Percentiles rank a stretch among this genome's conserved stretches.
These are phyloP conservation scores for Colletotrichum tropicicola DNA, from an alignment of 2,329 filamentous ascomycete genomes.

Conservation along the genomic window DNA sequence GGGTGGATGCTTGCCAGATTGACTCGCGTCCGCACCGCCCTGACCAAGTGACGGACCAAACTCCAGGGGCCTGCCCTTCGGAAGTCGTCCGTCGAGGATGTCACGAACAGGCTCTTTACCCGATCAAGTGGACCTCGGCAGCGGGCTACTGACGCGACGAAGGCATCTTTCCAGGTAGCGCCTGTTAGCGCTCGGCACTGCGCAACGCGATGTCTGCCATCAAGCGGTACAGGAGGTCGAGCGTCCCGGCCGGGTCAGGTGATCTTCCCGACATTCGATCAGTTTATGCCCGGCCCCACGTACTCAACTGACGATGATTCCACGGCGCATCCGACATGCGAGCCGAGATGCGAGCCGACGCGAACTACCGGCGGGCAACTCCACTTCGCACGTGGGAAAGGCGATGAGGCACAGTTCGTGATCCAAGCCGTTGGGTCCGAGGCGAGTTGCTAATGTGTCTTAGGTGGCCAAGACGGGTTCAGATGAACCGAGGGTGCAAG, in stretches of 20 bases:
- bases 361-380: not conserved
- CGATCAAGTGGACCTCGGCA: slow-evolving; percentile 1
- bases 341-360: slow-evolving; percentile 27
- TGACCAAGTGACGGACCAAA: slow-evolving; percentile 1
- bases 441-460: not conserved
- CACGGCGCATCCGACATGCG: slow-evolving; percentile 18
- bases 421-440: not conserved
- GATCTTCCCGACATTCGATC: slow-evolving; percentile 4
- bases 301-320: not conserved
- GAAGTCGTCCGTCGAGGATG: slow-evolving; percentile 26
- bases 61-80: slow-evolving; percentile 1
- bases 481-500: not conserved
- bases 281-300: not conserved
- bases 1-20: slow-evolving; percentile 11
- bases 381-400: slow-evolving; percentile 19
- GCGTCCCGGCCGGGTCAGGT: not conserved
- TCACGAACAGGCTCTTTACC: too few relatives aligned
- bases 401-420: not conserved
- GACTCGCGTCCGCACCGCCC: slow-evolving; percentile 12
- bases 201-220: not conserved
- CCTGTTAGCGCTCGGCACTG: not conserved
- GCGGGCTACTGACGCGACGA: not conserved
- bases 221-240: not conserved
- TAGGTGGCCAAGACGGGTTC: not conserved
- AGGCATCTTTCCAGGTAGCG: not conserved